These are phyloP conservation scores for Acrodontium crateriforme DNA, from an alignment of 2,329 filamentous ascomycete genomes.

Conservation along the genomic window DNA sequence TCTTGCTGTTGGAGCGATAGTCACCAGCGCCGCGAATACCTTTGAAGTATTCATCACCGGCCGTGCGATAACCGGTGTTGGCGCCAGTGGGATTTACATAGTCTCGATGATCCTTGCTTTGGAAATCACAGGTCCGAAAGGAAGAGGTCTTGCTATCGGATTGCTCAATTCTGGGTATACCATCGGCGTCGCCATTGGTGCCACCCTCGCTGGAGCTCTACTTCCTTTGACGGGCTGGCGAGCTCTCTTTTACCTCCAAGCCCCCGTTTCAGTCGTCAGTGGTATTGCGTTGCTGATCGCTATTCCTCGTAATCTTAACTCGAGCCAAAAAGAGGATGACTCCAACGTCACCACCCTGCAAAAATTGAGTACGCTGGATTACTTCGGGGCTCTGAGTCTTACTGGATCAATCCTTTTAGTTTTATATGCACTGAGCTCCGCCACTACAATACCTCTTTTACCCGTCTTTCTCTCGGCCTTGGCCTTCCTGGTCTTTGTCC, in stretches of 20 bases:
- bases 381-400: constrained; percentile 54
- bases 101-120: constrained; percentile 62
- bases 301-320: constrained; percentile 40
- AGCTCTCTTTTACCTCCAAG: constrained; percentile 59
- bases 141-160: constrained; percentile 60
- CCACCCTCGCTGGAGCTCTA: constrained; percentile 54
- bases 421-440: constrained; percentile 54
- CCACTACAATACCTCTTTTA: constrained; percentile 42
- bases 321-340: constrained; percentile 12
- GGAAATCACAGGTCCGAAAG: constrained; percentile 54
- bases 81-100: constrained; percentile 58
- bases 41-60: constrained; percentile 55
- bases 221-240: constrained; percentile 56
- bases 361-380: constrained; percentile 53
- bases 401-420: constrained; percentile 54
- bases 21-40: constrained; percentile 47
- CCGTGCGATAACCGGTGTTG: constrained; percentile 52
- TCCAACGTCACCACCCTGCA: constrained; percentile 34
- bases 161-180: constrained; percentile 62
- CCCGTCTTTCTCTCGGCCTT: constrained; percentile 48
- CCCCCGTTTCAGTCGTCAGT: constrained; percentile 47
- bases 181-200: constrained; percentile 55
- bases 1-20: constrained; percentile 47
- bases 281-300: constrained; percentile 50
- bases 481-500: constrained; percentile 42